Conservation (phyloP, 345 rosid genomes). For the Streptanthus diversifolius region DNA sequence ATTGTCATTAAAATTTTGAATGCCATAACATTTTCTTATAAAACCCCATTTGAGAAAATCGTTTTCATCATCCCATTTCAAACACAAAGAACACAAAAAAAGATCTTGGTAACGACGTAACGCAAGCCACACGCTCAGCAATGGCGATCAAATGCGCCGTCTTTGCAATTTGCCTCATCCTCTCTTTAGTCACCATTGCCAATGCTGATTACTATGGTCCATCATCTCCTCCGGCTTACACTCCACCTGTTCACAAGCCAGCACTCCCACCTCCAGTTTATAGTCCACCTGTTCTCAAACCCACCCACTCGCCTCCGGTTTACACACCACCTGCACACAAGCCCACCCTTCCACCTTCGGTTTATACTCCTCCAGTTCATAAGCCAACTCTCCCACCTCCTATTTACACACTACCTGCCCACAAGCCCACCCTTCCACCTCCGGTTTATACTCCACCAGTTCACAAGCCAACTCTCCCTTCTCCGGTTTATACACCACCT, state of each 20-base stretch:
- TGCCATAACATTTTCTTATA: background rate
- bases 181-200: background rate
- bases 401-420: background rate
- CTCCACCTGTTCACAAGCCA: background rate
- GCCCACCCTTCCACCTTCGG: background rate
- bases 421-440: background rate
- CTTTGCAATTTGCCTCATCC: conserved; percentile 7
- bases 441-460: background rate
- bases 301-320: background rate
- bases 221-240: conserved; percentile 7
- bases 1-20: background rate
- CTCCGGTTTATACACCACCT: background rate
- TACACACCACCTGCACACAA: background rate
- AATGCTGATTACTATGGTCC: background rate
- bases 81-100: background rate
- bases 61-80: background rate
- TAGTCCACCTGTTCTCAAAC: background rate
- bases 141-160: conserved; percentile 2
- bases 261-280: background rate
- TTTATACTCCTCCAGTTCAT: background rate
- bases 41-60: background rate
- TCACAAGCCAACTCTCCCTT: background rate
- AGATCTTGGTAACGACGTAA: background rate
- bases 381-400: background rate
- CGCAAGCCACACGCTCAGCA: background rate